phyloP scores from a whole-genome alignment of 2,329 filamentous ascomycete species.

The Calonectria pseudoreteaudii region DNA sequence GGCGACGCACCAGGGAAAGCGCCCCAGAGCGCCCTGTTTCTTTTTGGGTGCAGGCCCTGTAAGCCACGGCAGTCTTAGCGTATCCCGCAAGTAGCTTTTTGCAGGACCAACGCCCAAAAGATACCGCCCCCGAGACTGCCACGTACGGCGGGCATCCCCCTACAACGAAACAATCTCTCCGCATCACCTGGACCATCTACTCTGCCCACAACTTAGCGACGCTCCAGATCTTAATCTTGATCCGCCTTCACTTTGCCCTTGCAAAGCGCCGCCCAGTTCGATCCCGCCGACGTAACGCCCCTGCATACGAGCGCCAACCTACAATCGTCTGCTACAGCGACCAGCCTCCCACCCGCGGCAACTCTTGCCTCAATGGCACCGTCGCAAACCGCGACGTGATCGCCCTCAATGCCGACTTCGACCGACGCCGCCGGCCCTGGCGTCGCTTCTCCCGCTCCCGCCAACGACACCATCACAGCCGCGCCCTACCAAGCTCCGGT shows the following conservation, averaged over 20 bases:
- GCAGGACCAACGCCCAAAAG: conserved; percentile 3
- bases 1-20: conserved; percentile 28
- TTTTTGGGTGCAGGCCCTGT: conserved; percentile 32
- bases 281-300: conserved; percentile 25
- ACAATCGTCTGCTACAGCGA: conserved; percentile 29
- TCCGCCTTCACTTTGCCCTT: conserved; percentile 34
- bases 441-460: conserved; percentile 54
- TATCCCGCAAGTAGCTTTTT: conserved; percentile 13
- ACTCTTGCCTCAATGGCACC: conserved; percentile 47
- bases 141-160: conserved; percentile 5
- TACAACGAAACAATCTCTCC: conserved; percentile 41
- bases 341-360: conserved; percentile 22
- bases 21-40: conserved; percentile 37
- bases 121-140: conserved; percentile 26
- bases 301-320: conserved; percentile 11
- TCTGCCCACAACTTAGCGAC: conserved; percentile 8
- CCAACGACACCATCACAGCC: conserved; percentile 40
- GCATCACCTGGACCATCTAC: conserved; percentile 38
- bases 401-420: conserved; percentile 61
- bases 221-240: conserved; percentile 2
- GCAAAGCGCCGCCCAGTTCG: conserved; percentile 27
- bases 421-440: conserved; percentile 66
- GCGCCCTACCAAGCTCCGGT: conserved; percentile 41
- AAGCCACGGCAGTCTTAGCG: conserved; percentile 20
- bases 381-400: conserved; percentile 52